Base-by-base conservation (phyloP, 1,284 basidiomycete species). In the Ceratobasidium sp. region DNA sequence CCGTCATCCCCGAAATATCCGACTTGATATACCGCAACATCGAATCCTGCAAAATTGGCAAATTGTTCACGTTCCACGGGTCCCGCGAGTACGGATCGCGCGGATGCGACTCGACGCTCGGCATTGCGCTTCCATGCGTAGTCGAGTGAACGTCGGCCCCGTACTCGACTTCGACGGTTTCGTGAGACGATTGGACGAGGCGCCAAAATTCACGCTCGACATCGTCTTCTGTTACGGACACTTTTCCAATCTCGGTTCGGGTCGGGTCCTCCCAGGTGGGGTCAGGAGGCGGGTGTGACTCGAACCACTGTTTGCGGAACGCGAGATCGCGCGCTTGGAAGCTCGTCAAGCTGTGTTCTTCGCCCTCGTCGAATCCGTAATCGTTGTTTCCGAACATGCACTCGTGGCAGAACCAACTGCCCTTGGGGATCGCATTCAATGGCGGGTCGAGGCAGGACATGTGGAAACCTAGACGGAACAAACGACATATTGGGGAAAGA, bases 1-100 rank as follows among this genome's bases (percentile, higher is more conserved):
- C 95, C 0, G 97, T 99, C 97, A 99, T 99, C 21, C 97, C 97
- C 70, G 96, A 98, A 73, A 99, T 98, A 81, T 99, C 97, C 4
- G 94, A 96, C 82, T 98, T 97, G 84, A 99, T 98, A 82, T 92
- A 99, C 23, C 91, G 88, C 58, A 94, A 84, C 50, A 96, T 86
- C 67, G 95, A 98, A 71, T 96, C 92, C 1, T 89, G 85, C 5
- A 96, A 81, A 76, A 97, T 96, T 5, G 96, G 93, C 62, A 99
- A 91, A 78, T 98, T 99, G 83, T 98, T 98, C 77, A 99, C 83
- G 80, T 99, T 99, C 97, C 97, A 99, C 0, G 92, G 91, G 80
- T 98, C 94, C 78, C 89, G 90, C 9, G 97, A 89, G 78, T 97
- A 97, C 0, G 89, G 84, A 78, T 97, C 86, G 23, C 92, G 82